Base-by-base conservation (phyloP, 2,329 filamentous ascomycete species). In the Hymenoscyphus fraxineus region DNA sequence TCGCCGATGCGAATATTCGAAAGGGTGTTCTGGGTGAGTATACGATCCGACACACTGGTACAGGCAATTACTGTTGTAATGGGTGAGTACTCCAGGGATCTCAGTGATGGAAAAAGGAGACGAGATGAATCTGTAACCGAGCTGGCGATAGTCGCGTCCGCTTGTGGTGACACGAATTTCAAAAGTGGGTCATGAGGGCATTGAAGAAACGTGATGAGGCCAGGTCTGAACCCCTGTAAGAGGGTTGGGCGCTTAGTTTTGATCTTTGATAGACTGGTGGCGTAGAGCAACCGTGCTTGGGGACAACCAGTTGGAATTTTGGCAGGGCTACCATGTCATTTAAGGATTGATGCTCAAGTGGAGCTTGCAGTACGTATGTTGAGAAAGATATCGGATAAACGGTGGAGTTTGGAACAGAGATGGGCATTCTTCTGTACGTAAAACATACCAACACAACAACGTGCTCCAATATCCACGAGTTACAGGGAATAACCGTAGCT, bases 91-190 rank as follows among this genome's bases (percentile, higher is more conserved):
- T 22, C 22, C 47, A 54, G 10, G 19, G 47, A 54, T 22, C 6
- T 35, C 35, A 10, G 35, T 27, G 44, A 3, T 22, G 3, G 19
- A 22, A 51, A 54, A 54, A 13, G 44, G 19, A 51, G 47, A 54
- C 47, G 19, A 54, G 10, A 4, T 12, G 47, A 54, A 19, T 54
- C 9, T 22, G 47, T 54, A 54, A 54, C 47, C 47, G 19, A 54
- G 47, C 19, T 54, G 19, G 47, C 19, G 47, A 54, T 22, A 22
- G 13, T 54, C 22, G 47, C 47, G 47, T 54, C 6, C 47, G 22
- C 47, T 27, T 54, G 47, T 54, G 47, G 47, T 54, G 47, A 54
- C 47, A 54, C 47, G 47, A 54, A 54, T 22, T 27, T 27, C 13
- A 31, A 6, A 27, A 22, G 47, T 54, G 47, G 47, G 19, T 13